Percentiles rank a stretch among this genome's conserved stretches.
Conservation (phyloP, 2,329 filamentous ascomycete species). For the Ophiostoma pallidulum region DNA sequence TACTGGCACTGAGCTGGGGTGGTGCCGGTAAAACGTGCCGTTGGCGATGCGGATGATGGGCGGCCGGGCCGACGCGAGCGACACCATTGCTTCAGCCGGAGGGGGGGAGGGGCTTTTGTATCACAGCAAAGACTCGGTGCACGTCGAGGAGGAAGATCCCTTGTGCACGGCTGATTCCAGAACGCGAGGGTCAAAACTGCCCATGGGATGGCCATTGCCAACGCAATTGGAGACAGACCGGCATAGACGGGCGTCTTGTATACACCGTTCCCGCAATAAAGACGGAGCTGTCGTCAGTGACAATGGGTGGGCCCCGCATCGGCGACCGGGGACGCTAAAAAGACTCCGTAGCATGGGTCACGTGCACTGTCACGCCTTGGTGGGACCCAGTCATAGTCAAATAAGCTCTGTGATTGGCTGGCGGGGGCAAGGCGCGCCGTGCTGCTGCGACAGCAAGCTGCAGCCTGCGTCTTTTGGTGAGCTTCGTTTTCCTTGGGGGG, state of each 20-base stretch:
- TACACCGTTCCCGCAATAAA: no score
- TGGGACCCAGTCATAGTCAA: no score
- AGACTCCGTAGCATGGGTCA: neutral
- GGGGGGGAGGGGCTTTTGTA: neutral
- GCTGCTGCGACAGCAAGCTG: conserved; percentile 17
- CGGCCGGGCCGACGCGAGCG: conserved; percentile 26
- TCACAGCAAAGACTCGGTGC: no score
- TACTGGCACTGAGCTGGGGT: conserved; percentile 39
- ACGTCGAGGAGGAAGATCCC: no score
- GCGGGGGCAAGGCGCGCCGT: neutral
- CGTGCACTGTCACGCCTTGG: neutral
- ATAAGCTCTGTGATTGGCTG: neutral
- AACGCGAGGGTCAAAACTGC: no score
- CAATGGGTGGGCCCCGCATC: no score
- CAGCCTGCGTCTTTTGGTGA: conserved; percentile 13
- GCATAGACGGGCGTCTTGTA: no score
- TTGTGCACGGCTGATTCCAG: no score
- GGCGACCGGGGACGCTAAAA: conserved; percentile 11
- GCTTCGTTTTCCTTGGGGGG: no score
- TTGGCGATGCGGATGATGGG: conserved; percentile 65
- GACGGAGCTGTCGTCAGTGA: no score
- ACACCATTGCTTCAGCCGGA: conserved; percentile 31
- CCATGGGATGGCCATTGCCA: no score
- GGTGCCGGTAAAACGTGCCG: conserved; percentile 73
- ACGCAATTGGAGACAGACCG: no score